Percentiles rank a stretch among this genome's conserved stretches.
phyloP scores from a whole-genome alignment of 192 early-diverging fungal species.

The Radiomyces spectabilis region DNA sequence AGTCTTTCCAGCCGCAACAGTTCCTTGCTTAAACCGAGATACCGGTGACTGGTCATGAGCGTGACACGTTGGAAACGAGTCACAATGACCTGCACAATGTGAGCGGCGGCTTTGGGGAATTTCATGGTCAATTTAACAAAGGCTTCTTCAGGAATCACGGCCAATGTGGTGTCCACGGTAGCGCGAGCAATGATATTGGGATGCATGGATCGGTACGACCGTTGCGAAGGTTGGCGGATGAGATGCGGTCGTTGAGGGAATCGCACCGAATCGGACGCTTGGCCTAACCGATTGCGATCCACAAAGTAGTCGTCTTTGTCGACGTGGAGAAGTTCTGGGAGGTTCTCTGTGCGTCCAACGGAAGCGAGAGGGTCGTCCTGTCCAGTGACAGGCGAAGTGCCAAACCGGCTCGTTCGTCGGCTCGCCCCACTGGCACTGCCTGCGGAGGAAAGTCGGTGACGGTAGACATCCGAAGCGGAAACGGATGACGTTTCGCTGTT shows the following conservation, averaged over 20 bases:
- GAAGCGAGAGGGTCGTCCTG: too few species aligned
- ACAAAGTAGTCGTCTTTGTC: too few species aligned
- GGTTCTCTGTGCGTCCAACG: too few species aligned
- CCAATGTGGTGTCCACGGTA: constrained; percentile 81
- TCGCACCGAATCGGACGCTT: too few species aligned
- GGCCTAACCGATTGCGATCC: too few species aligned
- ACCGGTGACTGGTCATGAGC: constrained; percentile 81
- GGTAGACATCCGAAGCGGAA: neutral
- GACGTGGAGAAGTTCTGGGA: too few species aligned
- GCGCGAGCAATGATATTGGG: constrained; percentile 82
- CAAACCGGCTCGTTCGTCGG: too few species aligned
- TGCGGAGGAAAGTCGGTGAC: too few species aligned
- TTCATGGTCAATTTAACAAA: constrained; percentile 85
- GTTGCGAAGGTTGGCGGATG: neutral
- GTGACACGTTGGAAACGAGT: constrained; percentile 95
- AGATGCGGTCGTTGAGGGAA: neutral
- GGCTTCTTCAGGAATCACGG: constrained; percentile 88
- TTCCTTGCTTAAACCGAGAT: constrained; percentile 81
- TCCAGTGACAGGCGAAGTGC: too few species aligned
- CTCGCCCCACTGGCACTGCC: too few species aligned
- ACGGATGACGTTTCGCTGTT: constrained; percentile 9
- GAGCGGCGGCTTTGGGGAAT: constrained; percentile 87
- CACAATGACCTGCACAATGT: constrained; percentile 93
- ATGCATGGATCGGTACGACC: constrained; percentile 37
- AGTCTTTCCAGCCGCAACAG: constrained; percentile 78